Base-by-base conservation (phyloP, 306 rosid genomes). In the Casuarina cunninghamiana region DNA sequence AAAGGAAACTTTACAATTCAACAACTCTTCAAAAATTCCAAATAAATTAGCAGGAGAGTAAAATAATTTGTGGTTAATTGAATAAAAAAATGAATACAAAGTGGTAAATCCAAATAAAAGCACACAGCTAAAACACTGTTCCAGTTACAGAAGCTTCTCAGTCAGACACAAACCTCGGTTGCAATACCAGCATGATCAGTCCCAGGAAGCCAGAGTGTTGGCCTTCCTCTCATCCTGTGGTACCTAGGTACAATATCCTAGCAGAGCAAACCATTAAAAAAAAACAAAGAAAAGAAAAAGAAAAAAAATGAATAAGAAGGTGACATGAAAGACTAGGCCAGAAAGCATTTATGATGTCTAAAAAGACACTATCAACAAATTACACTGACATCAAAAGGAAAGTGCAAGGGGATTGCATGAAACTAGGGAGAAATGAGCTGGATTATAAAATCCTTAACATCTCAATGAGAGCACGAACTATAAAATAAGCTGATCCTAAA, bases 101-200 rank as follows among this genome's bases (percentile, higher is more conserved):
- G 67, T 74, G 67, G 41, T 69, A 74, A 37, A 53, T 75, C 39
- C 75, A 19, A 55, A n/a, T 74, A 42, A 55, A 73, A 42, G 50
- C 69, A 77, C 45, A 53, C 42, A 43, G 19, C 26, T 53, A 70
- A 74, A 60, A 48, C 63, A 61, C 35, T 21, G 61, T 79, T 73
- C 62, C 9, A 63, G 7, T 74, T 57, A 70, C 13, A 73, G 46
- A 82, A 50, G 72, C 48, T 55, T 37, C 37, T 4, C 45, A 45
- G 71, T 57, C 26, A 76, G 72, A n/a, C n/a, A 53, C 90, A 73
- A 79, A 94, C 97, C 97, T 94, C 97, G 69, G 98, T 94, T 9
- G 98, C 98, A 80, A 94, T 94, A 77, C 98, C 98, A 85, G 98
- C 98, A 88, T 94, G 98, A 88, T 94, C 98, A 67, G 97, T 88